Conservation (phyloP, 345 rosid species). For the Gossypium herbaceum region DNA sequence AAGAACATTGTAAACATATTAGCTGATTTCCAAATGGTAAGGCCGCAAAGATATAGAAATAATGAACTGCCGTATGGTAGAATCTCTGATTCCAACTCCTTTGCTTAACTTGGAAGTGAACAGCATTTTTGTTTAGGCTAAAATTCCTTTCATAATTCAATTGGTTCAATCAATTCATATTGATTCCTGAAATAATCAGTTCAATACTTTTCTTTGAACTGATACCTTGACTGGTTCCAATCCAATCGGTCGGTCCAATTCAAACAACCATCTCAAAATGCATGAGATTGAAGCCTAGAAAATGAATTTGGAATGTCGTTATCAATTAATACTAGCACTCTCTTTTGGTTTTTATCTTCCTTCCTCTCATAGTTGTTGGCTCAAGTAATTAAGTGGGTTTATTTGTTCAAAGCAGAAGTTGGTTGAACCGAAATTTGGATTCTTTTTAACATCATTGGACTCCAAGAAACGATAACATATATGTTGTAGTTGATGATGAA, state of each 20-base stretch:
- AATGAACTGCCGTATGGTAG: neutral
- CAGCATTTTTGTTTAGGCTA: too few relatives aligned
- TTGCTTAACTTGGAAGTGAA: too few relatives aligned
- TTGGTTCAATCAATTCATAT: too few relatives aligned
- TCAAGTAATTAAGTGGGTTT: neutral
- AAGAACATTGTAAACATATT: neutral
- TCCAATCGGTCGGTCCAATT: too few relatives aligned
- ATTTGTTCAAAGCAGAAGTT: neutral
- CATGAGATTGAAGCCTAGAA: too few relatives aligned
- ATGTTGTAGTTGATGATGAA: constrained; percentile 11
- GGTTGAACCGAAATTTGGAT: neutral
- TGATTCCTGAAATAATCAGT: accelerated
- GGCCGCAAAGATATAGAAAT: neutral
- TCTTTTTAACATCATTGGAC: constrained; percentile 47
- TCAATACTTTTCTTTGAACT: too few relatives aligned
- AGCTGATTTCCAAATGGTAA: neutral
- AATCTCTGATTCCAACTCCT: neutral
- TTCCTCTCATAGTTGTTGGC: neutral
- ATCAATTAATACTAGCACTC: neutral
- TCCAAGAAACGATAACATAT: constrained; percentile 28
- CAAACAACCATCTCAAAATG: too few relatives aligned
- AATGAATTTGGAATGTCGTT: too few relatives aligned
- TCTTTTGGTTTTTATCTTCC: neutral
- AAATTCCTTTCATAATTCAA: too few relatives aligned
- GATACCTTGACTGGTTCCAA: too few relatives aligned